Percentiles rank a stretch among this genome's conserved stretches.
Evolutionary conservation across 257 asterid genomes (phyloP).

Genomic region (Solanum commersonii): DNA sequence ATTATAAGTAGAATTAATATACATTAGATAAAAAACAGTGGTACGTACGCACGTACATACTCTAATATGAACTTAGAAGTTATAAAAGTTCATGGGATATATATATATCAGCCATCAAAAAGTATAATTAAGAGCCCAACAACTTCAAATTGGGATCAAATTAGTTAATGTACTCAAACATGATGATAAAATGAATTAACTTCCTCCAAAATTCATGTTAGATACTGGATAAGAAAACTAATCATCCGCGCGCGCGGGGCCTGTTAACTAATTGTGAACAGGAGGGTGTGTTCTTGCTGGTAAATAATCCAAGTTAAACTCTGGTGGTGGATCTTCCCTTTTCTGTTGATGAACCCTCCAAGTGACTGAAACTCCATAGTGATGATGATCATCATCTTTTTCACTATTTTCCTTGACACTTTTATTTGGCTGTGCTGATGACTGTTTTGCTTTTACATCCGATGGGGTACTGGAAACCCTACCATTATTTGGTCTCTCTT

Average conservation of each 20-base stretch:
- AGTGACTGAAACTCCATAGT: constrained; percentile 11
- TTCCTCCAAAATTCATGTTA: neutral
- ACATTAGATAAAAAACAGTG: neutral
- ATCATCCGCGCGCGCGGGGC: neutral
- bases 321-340: constrained; percentile 39
- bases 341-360: constrained; percentile 52
- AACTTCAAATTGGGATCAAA: neutral
- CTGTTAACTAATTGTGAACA: neutral
- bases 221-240: neutral
- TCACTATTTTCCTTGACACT: neutral
- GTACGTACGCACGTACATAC: neutral
- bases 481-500: constrained; percentile 9
- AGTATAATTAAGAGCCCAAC: neutral
- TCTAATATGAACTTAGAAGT: neutral
- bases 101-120: neutral
- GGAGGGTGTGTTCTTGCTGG: constrained; percentile 85
- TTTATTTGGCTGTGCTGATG: neutral
- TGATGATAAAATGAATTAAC: neutral
- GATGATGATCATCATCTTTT: neutral
- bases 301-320: constrained; percentile 61
- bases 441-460: neutral
- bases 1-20: neutral
- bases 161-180: neutral
- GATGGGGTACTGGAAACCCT: constrained; percentile 27
- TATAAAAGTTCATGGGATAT: neutral